phyloP scores from a whole-genome alignment of 2,329 filamentous ascomycete species.

The Claviceps purpurea region DNA sequence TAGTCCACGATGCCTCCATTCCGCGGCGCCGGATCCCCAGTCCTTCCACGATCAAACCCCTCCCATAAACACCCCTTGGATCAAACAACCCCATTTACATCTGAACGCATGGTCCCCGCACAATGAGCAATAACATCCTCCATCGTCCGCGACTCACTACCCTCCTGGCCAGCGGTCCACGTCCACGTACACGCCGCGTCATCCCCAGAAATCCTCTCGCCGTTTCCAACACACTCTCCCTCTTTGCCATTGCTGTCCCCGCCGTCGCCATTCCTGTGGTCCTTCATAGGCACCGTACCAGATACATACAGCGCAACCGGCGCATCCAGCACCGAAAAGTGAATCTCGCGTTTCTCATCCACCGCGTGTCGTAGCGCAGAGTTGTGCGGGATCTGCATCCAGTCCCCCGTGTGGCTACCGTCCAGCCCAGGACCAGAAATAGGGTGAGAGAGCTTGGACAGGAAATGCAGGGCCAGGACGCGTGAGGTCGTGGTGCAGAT shows the following conservation, averaged over 20 bases:
- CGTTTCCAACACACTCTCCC: too few species aligned
- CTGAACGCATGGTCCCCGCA: not conserved
- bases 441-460: constrained; percentile 12
- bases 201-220: too few species aligned
- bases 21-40: too few species aligned
- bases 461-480: constrained; percentile 23
- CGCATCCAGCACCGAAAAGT: constrained; percentile 17
- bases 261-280: not conserved
- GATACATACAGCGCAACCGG: constrained; percentile 11
- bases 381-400: constrained; percentile 19
- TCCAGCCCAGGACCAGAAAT: not conserved
- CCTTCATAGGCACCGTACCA: not conserved
- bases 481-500: constrained; percentile 29
- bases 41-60: too few species aligned
- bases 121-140: constrained; percentile 13
- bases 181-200: constrained; percentile 11
- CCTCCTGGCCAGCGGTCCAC: constrained; percentile 13
- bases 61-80: too few species aligned
- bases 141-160: constrained; percentile 9
- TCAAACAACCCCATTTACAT: not conserved
- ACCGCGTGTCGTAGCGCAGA: constrained; percentile 17
- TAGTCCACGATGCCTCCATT: too few species aligned
- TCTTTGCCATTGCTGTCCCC: not conserved
- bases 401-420: constrained; percentile 7
- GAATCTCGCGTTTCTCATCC: constrained; percentile 17